Evolutionary conservation across 768 basidiomycete genomes (phyloP).

Genomic region (Tremella yokohamensis): DNA sequence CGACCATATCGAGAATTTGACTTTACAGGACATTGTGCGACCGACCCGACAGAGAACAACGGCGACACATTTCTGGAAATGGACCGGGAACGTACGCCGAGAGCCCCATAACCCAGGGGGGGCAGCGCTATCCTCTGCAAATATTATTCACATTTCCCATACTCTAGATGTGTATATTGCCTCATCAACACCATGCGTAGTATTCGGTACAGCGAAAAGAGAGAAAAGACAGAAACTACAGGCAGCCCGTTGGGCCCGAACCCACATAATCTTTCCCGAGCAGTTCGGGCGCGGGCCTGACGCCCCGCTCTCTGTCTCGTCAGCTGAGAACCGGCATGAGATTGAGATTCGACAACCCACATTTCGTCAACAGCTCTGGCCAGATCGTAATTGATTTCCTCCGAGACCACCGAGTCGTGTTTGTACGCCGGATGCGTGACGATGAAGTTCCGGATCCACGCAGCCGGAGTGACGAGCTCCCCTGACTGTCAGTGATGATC

Average conservation of each 20-base stretch:
- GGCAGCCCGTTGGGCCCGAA: constrained; percentile 38
- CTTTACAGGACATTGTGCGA: too few relatives aligned
- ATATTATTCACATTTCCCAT: too few relatives aligned
- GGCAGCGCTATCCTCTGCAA: too few relatives aligned
- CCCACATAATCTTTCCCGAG: constrained; percentile 43
- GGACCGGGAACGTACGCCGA: too few relatives aligned
- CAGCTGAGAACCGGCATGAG: neutral
- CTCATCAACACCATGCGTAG: too few relatives aligned
- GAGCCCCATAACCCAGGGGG: too few relatives aligned
- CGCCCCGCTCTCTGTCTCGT: constrained; percentile 43
- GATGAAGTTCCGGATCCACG: constrained; percentile 91
- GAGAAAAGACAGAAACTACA: constrained; percentile 16
- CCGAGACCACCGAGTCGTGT: constrained; percentile 82
- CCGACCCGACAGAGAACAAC: too few relatives aligned
- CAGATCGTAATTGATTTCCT: constrained; percentile 92
- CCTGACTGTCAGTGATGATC: constrained; percentile 54
- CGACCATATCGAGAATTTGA: too few relatives aligned
- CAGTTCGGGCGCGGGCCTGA: constrained; percentile 43
- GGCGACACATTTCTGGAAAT: too few relatives aligned
- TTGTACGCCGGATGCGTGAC: constrained; percentile 86
- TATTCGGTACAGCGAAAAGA: too few relatives aligned
- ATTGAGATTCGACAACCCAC: constrained; percentile 56
- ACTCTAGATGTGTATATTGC: too few relatives aligned
- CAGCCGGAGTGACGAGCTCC: constrained; percentile 75
- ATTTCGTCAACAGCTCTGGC: constrained; percentile 84